Evolutionary conservation across 2,329 filamentous ascomycete species (phyloP), one percentile per base, ranked within the genome.

Genomic region (Colletotrichum gloeosporioides): DNA sequence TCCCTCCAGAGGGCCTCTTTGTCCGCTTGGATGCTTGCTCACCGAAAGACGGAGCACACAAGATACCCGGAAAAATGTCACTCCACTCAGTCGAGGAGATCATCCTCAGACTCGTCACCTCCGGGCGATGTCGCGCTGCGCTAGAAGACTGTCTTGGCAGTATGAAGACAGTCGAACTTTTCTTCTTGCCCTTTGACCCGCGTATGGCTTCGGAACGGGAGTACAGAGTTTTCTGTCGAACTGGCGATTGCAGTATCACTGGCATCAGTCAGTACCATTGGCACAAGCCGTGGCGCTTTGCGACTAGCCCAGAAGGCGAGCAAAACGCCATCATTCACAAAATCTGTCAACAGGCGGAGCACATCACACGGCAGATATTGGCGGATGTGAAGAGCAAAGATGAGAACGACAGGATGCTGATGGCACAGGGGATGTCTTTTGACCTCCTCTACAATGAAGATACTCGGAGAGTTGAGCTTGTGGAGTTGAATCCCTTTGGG

Each of bases 401-500:
- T 13, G 15, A 62, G 29, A 34, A 29, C 18, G 59, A 62, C 18
- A 62, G 18, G 6, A 29, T 62, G 4, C 4, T 62, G 10, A n/a
- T 32, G 29, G 59, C 29, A 32, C 59, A 88, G 72, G 86, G 86
- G 0, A 85, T 88, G 62, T 83, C 82, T 6, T 88, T 89, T 75
- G 87, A 89, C 77, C 79, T 88, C 18, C 80, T 84, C 18, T 85
- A 83, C 63, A 80, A 86, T 31, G 80, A 85, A 49, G 77, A 79
- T 4, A 69, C 68, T 0, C 72, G 77, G 3, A 75, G 78, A 1
- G 69, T 78, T 49, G 77, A 83, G 79, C 78, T 89, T n/a, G 82
- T 89, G 16, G 86, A 89, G 78, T 79, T 88, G 44, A 89, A 88
- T 71, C 83, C 82, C 2, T 89, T 89, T 78, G 87, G 87, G 0